Evolutionary conservation across 495 filamentous ascomycete species (phyloP).

Genomic region (Pyrenula aspistea): DNA sequence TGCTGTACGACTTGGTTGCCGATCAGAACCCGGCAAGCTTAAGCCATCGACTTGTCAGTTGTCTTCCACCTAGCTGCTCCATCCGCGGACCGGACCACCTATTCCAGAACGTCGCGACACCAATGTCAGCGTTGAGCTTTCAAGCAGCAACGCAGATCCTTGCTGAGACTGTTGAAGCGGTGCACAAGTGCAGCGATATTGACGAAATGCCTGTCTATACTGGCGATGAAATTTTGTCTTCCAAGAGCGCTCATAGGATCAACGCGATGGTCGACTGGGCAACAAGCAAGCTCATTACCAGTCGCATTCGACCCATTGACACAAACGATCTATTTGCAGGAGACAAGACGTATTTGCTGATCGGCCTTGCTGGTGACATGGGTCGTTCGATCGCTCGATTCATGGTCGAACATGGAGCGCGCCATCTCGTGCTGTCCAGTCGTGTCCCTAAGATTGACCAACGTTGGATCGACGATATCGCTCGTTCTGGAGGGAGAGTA

Average conservation of each 20-base stretch:
- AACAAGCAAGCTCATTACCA: neutral
- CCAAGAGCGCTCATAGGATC: neutral
- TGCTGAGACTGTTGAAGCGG: neutral
- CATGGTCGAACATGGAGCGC: slow-evolving; percentile 24
- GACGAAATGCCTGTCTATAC: neutral
- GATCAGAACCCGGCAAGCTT: neutral
- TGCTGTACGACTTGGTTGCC: neutral
- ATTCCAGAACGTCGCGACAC: neutral
- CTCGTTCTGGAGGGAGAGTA: neutral
- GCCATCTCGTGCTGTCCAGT: slow-evolving; percentile 15
- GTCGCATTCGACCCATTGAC: neutral
- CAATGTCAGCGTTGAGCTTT: neutral
- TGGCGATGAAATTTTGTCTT: neutral
- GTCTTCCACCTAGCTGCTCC: neutral
- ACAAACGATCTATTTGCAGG: neutral
- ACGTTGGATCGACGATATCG: neutral
- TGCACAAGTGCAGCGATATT: neutral
- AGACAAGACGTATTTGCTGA: slow-evolving; percentile 22
- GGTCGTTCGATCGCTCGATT: slow-evolving; percentile 23
- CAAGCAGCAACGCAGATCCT: neutral
- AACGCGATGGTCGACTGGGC: neutral
- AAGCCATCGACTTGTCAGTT: neutral
- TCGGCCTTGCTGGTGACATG: slow-evolving; percentile 32
- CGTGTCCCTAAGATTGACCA: neutral
- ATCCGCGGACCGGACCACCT: neutral